Base-by-base conservation (phyloP, 2,329 filamentous ascomycete genomes). In the Apiospora kogelbergensis region DNA sequence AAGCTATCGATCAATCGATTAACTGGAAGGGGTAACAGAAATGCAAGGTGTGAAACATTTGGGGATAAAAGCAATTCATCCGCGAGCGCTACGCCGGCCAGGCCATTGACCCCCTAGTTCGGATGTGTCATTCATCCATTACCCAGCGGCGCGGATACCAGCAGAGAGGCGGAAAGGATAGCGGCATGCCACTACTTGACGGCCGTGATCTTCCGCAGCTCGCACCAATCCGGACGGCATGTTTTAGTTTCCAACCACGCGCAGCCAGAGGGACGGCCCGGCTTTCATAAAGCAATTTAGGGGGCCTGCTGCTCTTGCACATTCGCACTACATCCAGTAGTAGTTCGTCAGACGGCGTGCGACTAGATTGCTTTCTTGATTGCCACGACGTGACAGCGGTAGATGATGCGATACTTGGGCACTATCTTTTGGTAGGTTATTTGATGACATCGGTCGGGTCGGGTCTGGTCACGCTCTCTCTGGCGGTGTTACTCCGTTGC, bases 231-330 rank as follows among this genome's bases (percentile, higher is more conserved):
- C 30, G 53, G 20, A 37, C 48, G 48, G 48, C 26, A 57, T n/a
- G 17, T 57, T 33, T 33, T 48, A 57, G 48, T 57, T 57, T 57
- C 24, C 33, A 57, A 30, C 26, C 48, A 33, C 48, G 7, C 24
- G 48, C 48, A 57, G 30, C 53, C 37, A 60, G 20, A 60, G 53
- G 53, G 30, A 60, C 53, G 53, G 53, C 53, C 53, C 53, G 53
- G 53, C 30, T 37, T 37, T 33, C 11, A 22, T n/a, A 60, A 60
- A 60, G 53, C 53, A 60, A 37, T 60, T 60, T 57, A 57, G 48
- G 9, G 48, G 9, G 30, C 37, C 13, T 37, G 24, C 30, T 37
- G 37, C 26, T 60, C 30, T 17, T 37, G 53, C 53, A 37, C 53
- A 60, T 37, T 37, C 37, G n/a, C 53, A 60, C 53, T 37, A 37